phyloP scores from a whole-genome alignment of 345 rosid genomes.

The Passiflora organensis region DNA sequence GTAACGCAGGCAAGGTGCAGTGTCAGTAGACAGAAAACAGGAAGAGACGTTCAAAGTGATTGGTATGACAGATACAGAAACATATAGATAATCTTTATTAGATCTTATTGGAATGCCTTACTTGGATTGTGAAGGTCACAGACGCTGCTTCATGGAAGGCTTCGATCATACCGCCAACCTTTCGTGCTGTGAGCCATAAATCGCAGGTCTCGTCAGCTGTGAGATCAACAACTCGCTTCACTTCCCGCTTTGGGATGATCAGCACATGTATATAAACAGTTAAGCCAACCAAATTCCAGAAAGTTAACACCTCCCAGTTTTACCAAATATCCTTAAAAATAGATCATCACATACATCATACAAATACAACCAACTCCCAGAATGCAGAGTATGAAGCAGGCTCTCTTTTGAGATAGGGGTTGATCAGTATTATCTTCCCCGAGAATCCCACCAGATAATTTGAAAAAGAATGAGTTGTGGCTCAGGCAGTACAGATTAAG shows the following conservation, averaged over 20 bases:
- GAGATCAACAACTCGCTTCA: neutral
- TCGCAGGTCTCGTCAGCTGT: neutral
- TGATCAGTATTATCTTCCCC: too few species aligned
- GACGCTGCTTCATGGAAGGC: neutral
- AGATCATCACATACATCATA: neutral
- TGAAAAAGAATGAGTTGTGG: too few species aligned
- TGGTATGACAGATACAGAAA: neutral
- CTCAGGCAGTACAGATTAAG: too few species aligned
- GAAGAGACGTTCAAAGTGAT: neutral
- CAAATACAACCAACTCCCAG: neutral
- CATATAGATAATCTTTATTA: neutral
- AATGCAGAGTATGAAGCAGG: too few species aligned
- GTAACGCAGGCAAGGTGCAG: neutral
- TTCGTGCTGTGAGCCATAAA: neutral
- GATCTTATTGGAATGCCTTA: neutral
- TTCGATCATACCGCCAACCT: neutral
- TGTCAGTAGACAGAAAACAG: neutral
- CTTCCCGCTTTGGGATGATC: neutral
- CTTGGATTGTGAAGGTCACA: neutral
- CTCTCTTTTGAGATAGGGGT: too few species aligned
- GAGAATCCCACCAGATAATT: too few species aligned
- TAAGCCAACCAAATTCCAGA: neutral
- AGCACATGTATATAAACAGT: neutral
- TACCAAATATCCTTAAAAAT: neutral
- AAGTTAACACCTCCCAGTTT: neutral